A percentile compares a stretch with the other conserved stretches of the same genome.
phyloP scores from a whole-genome alignment of 352 stramenopile species.

The Phytophthora kernoviae region DNA sequence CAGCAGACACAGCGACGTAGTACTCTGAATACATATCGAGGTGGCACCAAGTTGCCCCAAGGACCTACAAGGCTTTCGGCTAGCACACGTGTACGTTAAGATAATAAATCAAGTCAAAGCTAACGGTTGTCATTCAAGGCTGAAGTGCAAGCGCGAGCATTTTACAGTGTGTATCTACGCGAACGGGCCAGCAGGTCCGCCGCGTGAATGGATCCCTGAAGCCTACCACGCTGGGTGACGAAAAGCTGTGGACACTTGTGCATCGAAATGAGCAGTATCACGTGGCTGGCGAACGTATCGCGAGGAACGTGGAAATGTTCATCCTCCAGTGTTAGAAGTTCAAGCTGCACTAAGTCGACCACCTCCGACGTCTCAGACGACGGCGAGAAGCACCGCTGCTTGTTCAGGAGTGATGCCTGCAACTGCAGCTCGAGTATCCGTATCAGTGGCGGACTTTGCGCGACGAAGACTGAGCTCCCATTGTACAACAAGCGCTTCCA shows the following conservation, averaged over 20 bases:
- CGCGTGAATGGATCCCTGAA: slow-evolving; percentile 76
- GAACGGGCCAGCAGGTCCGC: slow-evolving; percentile 68
- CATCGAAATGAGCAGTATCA: slow-evolving; percentile 81
- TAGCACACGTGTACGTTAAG: slow-evolving; percentile 16
- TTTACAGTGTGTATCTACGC: slow-evolving; percentile 58
- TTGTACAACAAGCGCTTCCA: slow-evolving; percentile 61
- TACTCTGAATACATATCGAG: slow-evolving; percentile 21
- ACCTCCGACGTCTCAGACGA: slow-evolving; percentile 30
- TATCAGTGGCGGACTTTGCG: slow-evolving; percentile 7
- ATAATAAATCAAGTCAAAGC: slow-evolving; percentile 18
- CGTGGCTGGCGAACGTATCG: slow-evolving; percentile 69
- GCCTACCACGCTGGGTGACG: slow-evolving; percentile 70
- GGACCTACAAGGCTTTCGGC: slow-evolving; percentile 17
- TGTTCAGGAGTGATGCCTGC: slow-evolving; percentile 34
- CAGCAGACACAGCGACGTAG: slow-evolving; percentile 12
- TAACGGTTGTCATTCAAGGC: slow-evolving; percentile 20
- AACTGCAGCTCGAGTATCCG: slow-evolving; percentile 12
- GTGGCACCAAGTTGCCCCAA: slow-evolving; percentile 2
- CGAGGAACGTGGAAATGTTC: slow-evolving; percentile 74
- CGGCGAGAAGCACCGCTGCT: slow-evolving; percentile 39
- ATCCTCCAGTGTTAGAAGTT: slow-evolving; percentile 66
- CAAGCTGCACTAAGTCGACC: slow-evolving; percentile 64
- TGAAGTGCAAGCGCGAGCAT: slow-evolving; percentile 16
- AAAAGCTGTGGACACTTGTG: slow-evolving; percentile 80
- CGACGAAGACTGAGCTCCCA: slow-evolving; percentile 57